These are phyloP conservation scores for Acanthamoeba polyphaga DNA, from an alignment of 208 protist species.

Conservation along the genomic window DNA sequence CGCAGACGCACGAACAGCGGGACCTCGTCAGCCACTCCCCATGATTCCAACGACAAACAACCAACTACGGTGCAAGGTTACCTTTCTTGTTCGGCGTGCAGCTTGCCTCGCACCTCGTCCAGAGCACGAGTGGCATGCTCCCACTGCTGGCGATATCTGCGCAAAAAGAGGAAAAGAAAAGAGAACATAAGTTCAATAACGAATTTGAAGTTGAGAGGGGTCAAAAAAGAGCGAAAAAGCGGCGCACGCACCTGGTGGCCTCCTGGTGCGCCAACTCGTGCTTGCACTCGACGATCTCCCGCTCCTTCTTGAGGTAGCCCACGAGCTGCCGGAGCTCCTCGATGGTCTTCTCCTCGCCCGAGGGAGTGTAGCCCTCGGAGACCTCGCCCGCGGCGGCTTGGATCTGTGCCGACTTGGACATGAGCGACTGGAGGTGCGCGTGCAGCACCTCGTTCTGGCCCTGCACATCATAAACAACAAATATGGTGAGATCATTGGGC, in stretches of 20 bases:
- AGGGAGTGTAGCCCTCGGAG: background rate
- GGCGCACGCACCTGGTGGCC: background rate
- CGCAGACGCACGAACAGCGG: background rate
- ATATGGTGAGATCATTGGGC: background rate
- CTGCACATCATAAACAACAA: background rate
- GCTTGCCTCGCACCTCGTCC: background rate
- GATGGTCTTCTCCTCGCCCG: conserved; percentile 38
- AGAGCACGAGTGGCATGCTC: background rate
- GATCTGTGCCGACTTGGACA: background rate
- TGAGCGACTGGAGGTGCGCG: background rate
- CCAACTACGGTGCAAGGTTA: too few species aligned
- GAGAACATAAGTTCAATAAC: too few species aligned
- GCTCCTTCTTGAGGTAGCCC: conserved; percentile 6
- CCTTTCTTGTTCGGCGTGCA: background rate
- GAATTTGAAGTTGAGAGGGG: too few species aligned
- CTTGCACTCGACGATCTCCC: conserved; percentile 24
- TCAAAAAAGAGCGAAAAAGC: too few species aligned
- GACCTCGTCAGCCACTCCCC: too few species aligned
- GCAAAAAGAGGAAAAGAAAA: too few species aligned
- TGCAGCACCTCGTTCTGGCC: conserved; percentile 12
- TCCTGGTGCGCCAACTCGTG: background rate
- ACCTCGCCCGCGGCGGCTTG: conserved; percentile 10
- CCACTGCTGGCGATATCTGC: conserved; percentile 12
- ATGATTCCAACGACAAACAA: too few species aligned
- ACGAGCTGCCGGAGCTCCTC: conserved; percentile 38